These are phyloP conservation scores for Pythium biforme DNA, from an alignment of 352 stramenopile species.

Conservation along the genomic window DNA sequence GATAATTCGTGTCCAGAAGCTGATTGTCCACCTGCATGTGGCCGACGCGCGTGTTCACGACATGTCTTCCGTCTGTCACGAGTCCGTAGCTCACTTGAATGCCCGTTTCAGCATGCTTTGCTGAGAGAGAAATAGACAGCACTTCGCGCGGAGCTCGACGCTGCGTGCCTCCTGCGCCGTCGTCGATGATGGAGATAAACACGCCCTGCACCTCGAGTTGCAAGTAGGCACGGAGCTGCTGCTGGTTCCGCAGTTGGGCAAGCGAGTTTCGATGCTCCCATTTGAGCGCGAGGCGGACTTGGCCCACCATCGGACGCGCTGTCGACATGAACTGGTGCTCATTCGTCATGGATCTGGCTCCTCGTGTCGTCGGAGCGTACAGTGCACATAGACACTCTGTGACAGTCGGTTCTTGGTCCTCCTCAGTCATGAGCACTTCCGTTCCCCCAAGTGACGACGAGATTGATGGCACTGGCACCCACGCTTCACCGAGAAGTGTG, in stretches of 20 bases:
- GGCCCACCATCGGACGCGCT: conserved; percentile 59
- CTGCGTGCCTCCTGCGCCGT: conserved; percentile 35
- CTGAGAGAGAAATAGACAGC: conserved; percentile 69
- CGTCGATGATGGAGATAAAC: conserved; percentile 74
- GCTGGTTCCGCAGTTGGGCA: conserved; percentile 35
- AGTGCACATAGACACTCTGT: conserved; percentile 61
- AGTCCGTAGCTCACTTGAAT: conserved; percentile 77
- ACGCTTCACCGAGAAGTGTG: conserved; percentile 71
- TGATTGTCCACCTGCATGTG: conserved; percentile 88
- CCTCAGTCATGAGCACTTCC: conserved; percentile 15
- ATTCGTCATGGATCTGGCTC: conserved; percentile 19
- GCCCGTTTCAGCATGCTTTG: conserved; percentile 62
- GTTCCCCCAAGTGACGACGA: conserved; percentile 2
- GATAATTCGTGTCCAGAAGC: conserved; percentile 82
- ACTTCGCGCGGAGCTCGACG: conserved; percentile 53
- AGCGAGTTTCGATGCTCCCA: conserved; percentile 74
- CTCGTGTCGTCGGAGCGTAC: conserved; percentile 42
- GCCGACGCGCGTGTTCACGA: conserved; percentile 72
- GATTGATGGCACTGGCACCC: conserved; percentile 60
- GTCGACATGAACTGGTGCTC: conserved; percentile 25
- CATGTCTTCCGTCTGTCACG: conserved; percentile 67
- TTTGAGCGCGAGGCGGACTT: conserved; percentile 72
- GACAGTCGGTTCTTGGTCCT: conserved; percentile 19
- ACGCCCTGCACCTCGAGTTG: conserved; percentile 76
- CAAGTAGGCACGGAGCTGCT: conserved; percentile 60